Evolutionary conservation across 2,329 filamentous ascomycete species (phyloP), one percentile per base, ranked within the genome.

Genomic region (Scopulariopsis brevicaulis): DNA sequence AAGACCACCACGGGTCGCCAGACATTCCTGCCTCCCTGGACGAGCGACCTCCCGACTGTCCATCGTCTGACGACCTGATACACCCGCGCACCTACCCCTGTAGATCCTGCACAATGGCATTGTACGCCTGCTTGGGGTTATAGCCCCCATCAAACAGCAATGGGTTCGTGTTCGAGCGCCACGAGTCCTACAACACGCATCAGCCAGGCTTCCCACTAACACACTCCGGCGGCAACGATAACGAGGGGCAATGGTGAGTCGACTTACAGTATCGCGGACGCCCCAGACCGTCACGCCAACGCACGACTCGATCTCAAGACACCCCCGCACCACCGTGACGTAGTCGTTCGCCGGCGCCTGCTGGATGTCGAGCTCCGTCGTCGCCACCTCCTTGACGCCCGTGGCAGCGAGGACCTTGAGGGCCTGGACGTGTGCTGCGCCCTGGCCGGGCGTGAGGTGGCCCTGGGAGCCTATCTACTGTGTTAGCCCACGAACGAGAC

Each of bases 321-420:
- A 89, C 7, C 79, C 84, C 54, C 80, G 75, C 61, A 76, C 74
- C 24, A 82, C 76, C 50, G 77, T 75, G n/a, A 77, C 69, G 64
- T 85, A 88, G 67, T 87, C 85, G 22, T 69, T 69, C 4, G 76
- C 63, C 20, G 77, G 71, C 8, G 81, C 82, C 22, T 73, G 72
- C 55, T 78, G 77, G 64, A 90, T 87, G 65, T 90, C 86, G 24
- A 87, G 75, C 71, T 87, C 84, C 1, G 84, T 87, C 54, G 87
- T 75, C 6, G 84, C 84, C 35, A 85, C 77, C 65, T 87, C 83
- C 53, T 69, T 69, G 20, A 74, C 68, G 15, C 75, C 77, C 6
- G 77, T 72, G 12, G 66, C 69, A 35, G 79, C 82, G 20, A 86
- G 74, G 0, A 73, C 71, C 64, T 77, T 71, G 59, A 87, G 72